phyloP scores from a whole-genome alignment of 2,329 filamentous ascomycete species.

The Fusarium sp. region DNA sequence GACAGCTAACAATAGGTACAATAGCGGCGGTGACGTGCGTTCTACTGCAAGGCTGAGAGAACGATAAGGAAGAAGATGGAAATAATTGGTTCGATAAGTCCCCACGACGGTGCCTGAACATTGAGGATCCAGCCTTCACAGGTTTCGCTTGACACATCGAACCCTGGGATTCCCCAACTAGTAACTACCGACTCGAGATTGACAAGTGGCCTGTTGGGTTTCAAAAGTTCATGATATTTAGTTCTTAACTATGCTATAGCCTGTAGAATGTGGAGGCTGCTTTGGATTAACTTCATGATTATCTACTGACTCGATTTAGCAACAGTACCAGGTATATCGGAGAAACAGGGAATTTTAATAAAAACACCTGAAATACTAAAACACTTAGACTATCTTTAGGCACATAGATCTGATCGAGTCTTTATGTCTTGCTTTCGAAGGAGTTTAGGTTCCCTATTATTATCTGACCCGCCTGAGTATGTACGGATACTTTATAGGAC shows the following conservation, averaged over 20 bases:
- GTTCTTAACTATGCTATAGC: slow-evolving; percentile 6
- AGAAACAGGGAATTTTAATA: too few relatives aligned
- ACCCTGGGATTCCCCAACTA: slow-evolving; percentile 26
- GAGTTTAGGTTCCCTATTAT: too few relatives aligned
- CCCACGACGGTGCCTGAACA: slow-evolving; percentile 28
- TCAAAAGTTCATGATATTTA: slow-evolving; percentile 41
- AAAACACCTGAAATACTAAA: too few relatives aligned
- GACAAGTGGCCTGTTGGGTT: slow-evolving; percentile 39
- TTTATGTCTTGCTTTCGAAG: too few relatives aligned
- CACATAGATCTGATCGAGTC: too few relatives aligned
- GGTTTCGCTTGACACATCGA: slow-evolving; percentile 38
- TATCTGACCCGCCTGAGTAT: too few relatives aligned
- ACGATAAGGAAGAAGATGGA: slow-evolving; percentile 5
- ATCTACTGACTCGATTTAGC: background rate
- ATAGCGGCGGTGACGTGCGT: slow-evolving; percentile 39
- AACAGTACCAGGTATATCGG: too few relatives aligned
- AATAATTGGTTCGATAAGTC: slow-evolving; percentile 44
- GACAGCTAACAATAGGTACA: slow-evolving; percentile 52
- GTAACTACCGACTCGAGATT: slow-evolving; percentile 24
- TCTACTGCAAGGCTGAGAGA: slow-evolving; percentile 47
- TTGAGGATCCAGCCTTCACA: slow-evolving; percentile 19
- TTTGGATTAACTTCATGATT: slow-evolving; percentile 26
- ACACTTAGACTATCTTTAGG: too few relatives aligned
- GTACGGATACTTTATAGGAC: background rate
- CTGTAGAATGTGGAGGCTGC: background rate